These are phyloP conservation scores for Aspergillus tanneri DNA, from an alignment of 2,329 filamentous ascomycete species.

Conservation along the genomic window DNA sequence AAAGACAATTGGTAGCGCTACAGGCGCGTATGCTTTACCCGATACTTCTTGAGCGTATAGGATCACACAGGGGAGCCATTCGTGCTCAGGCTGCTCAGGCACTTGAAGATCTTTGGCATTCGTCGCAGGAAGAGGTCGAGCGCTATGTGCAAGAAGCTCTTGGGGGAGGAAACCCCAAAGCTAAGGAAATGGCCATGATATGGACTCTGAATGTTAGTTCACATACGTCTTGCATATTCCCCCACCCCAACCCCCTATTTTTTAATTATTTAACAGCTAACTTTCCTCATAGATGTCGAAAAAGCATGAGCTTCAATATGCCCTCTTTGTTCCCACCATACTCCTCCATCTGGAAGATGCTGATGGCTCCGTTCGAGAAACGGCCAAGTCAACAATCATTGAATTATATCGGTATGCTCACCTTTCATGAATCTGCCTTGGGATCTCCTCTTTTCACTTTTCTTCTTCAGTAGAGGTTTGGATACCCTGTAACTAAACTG, in stretches of 20 bases:
- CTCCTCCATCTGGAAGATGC: conserved; percentile 89
- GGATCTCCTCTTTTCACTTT: background rate
- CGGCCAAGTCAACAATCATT: conserved; percentile 78
- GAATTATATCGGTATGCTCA: conserved; percentile 55
- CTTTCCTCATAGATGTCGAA: conserved; percentile 66
- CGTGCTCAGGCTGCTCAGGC: conserved; percentile 71
- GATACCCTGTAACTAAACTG: too few species aligned
- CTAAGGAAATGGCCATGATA: conserved; percentile 79
- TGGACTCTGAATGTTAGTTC: conserved; percentile 73
- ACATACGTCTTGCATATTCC: conserved; percentile 4
- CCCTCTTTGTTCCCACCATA: conserved; percentile 74
- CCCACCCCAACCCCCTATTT: too few species aligned
- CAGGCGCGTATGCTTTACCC: conserved; percentile 70
- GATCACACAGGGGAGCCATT: conserved; percentile 84
- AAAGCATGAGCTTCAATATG: conserved; percentile 76
- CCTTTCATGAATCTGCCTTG: too few species aligned
- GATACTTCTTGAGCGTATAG: conserved; percentile 77
- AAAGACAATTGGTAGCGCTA: conserved; percentile 66
- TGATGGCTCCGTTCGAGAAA: conserved; percentile 81
- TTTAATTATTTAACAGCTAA: too few species aligned
- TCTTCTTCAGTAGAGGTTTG: too few species aligned
- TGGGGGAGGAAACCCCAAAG: conserved; percentile 74
- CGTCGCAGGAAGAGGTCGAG: conserved; percentile 72
- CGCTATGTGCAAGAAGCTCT: conserved; percentile 77
- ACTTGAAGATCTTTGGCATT: conserved; percentile 72